These are phyloP conservation scores for Trichoderma lentiforme DNA, from an alignment of 2,329 filamentous ascomycete genomes.

Conservation along the genomic window DNA sequence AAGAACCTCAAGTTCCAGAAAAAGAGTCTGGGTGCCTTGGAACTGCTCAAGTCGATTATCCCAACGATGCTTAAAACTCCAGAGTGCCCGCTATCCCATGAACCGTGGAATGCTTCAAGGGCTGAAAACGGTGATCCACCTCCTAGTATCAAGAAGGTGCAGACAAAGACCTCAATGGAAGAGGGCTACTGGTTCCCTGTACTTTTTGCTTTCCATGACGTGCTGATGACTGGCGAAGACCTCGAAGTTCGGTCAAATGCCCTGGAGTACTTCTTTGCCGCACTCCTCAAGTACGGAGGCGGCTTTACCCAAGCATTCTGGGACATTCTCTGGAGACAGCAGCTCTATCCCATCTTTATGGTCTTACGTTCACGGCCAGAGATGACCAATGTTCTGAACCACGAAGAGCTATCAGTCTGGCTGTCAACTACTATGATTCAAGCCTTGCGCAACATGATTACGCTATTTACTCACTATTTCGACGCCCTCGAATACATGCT, in stretches of 20 bases:
- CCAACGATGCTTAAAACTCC: constrained; percentile 93
- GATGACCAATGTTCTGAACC: constrained; percentile 90
- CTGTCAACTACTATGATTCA: constrained; percentile 99
- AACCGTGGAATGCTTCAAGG: background rate
- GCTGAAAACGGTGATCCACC: constrained; percentile 36
- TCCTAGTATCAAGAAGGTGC: constrained; percentile 48
- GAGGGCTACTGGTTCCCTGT: constrained; percentile 99
- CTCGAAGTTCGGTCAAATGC: constrained; percentile 89
- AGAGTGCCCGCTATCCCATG: constrained; percentile 81
- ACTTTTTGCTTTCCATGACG: constrained; percentile 96
- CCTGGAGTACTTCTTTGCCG: constrained; percentile 94
- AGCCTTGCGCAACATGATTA: constrained; percentile 96
- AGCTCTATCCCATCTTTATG: constrained; percentile 98
- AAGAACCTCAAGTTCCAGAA: constrained; percentile 99
- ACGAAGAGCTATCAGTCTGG: constrained; percentile 98
- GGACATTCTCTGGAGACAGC: constrained; percentile 96
- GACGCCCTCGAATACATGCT: constrained; percentile 96
- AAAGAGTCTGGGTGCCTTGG: constrained; percentile 94
- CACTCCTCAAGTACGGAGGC: constrained; percentile 82
- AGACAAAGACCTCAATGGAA: constrained; percentile 81
- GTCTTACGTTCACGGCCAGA: constrained; percentile 94
- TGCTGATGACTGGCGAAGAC: constrained; percentile 98
- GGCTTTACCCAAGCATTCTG: constrained; percentile 94
- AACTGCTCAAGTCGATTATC: constrained; percentile 89
- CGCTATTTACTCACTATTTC: constrained; percentile 97